Evolutionary conservation across 169 alveolate genomes (phyloP), one percentile per base, ranked within the genome.

Genomic region (Babesia caballi): DNA sequence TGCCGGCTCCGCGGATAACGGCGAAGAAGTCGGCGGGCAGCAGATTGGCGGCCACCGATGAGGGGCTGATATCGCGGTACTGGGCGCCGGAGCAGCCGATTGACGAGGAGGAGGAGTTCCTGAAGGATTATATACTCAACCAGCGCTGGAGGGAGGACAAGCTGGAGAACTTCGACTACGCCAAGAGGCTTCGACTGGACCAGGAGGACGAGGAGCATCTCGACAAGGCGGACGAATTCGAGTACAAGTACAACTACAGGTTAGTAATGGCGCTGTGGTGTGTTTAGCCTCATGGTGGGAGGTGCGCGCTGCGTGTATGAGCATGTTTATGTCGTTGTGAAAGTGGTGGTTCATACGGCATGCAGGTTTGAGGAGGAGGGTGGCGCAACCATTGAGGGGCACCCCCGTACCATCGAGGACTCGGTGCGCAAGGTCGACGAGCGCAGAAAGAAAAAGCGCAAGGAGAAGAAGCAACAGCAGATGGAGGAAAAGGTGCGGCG

Each of bases 61-160:
- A 52, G 35, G 75, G 71, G 27, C 46, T 78, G 17, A 78, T 78
- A 56, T 67, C 87, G 14, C 65, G 77, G 23, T 78, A 59, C 36
- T 78, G 87, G 87, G 27, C 80, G 35, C 32, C 84, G 57, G 60
- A 67, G 49, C 86, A 83, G 70, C 54, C 63, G 32, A 70, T 87
- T 52, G 83, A 63, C 70, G 76, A 69, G 46, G 89, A 87, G 70
- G 93, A 87, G 44, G 89, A 87, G 70, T 87, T 87, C 66, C 85
- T 87, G 53, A 69, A 85, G 82, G 93, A 87, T 80, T 87, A 87
- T 53, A 87, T 87, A 23, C 66, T 87, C 56, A 87, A 87, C 73
- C 90, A 87, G 84, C 44, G 89, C 25, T 87, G 93, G 93, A 77
- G 93, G 59, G 93, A 87, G 47, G 93, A 87, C 56, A 65, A 60